Percentiles rank a stretch among this genome's conserved stretches.
These are phyloP conservation scores for Nepenthes mirabilis DNA, from an alignment of 148 eudicot genomes.

Conservation along the genomic window DNA sequence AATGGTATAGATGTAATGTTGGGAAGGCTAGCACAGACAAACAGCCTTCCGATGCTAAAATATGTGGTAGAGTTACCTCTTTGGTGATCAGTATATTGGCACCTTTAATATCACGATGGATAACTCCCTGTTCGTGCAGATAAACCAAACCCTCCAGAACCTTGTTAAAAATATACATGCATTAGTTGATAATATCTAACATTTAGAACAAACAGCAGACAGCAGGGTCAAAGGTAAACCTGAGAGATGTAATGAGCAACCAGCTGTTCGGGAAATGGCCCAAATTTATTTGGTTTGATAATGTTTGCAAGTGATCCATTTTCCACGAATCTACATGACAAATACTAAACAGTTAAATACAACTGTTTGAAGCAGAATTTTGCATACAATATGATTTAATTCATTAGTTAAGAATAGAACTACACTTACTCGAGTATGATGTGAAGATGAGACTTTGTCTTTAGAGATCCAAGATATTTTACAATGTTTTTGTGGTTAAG, in stretches of 20 bases:
- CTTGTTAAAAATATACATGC: slow-evolving; percentile 15
- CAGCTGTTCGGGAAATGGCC: slow-evolving; percentile 97
- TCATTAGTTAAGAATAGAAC: slow-evolving; percentile 1
- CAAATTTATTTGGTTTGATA: slow-evolving; percentile 96
- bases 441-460: slow-evolving; percentile 91
- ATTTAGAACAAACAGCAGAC: not conserved
- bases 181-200: slow-evolving; percentile 6
- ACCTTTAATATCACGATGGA: slow-evolving; percentile 99
- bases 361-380: not conserved
- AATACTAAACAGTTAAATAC: slow-evolving; percentile 1
- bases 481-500: slow-evolving; percentile 98
- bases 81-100: slow-evolving; percentile 96
- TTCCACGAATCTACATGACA: slow-evolving; percentile 69
- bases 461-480: slow-evolving; percentile 92
- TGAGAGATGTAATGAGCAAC: slow-evolving; percentile 95
- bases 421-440: slow-evolving; percentile 91
- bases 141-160: slow-evolving; percentile 98
- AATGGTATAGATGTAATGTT: not conserved
- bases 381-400: not conserved
- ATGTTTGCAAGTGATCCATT: slow-evolving; percentile 99
- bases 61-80: slow-evolving; percentile 42
- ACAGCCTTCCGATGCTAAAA: too few species aligned
- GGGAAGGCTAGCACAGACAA: too few species aligned
- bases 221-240: slow-evolving; percentile 27
- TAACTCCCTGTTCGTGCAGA: slow-evolving; percentile 98